These are phyloP conservation scores for Umbellularia californica DNA, from an alignment of 164 flowering plant genomes.

Conservation along the genomic window DNA sequence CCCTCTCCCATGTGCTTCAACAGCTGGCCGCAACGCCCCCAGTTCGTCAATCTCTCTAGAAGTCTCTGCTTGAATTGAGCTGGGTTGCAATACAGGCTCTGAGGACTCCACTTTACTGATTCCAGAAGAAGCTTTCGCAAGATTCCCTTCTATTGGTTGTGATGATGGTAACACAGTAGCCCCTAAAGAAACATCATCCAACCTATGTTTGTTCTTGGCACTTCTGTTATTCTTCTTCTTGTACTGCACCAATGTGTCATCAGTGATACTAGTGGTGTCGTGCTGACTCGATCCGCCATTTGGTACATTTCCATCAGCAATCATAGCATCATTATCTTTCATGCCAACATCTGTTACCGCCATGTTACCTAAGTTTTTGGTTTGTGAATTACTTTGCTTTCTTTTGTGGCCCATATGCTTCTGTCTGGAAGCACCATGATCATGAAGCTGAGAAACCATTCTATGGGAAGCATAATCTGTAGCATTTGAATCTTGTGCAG, in stretches of 20 bases:
- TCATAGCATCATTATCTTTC: conserved; percentile 19
- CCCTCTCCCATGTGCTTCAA: conserved; percentile 42
- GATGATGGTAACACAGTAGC: conserved; percentile 15
- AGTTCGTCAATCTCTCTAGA: conserved; percentile 23
- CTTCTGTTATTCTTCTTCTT: conserved; percentile 48
- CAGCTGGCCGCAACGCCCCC: conserved; percentile 28
- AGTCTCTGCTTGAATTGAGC: conserved; percentile 19
- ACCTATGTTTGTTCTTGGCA: conserved; percentile 58
- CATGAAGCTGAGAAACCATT: conserved; percentile 26
- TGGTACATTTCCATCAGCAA: conserved; percentile 15
- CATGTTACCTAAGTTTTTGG: conserved; percentile 32
- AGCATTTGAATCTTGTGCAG: conserved; percentile 18
- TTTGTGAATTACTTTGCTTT: conserved; percentile 35
- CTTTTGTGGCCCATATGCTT: conserved; percentile 46
- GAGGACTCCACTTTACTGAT: conserved; percentile 28
- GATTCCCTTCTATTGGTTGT: conserved; percentile 22
- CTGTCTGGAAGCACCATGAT: conserved; percentile 34
- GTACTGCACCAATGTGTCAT: conserved; percentile 19
- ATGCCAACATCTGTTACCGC: conserved; percentile 17
- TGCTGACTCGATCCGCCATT: conserved; percentile 23
- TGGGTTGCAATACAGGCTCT: conserved; percentile 22
- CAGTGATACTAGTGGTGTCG: conserved; percentile 11
- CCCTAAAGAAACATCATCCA: conserved; percentile 34
- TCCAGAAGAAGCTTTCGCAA: conserved; percentile 25
- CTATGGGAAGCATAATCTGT: conserved; percentile 12